These are phyloP conservation scores for Cladosporium sp. DNA, from an alignment of 2,329 filamentous ascomycete genomes.

Conservation along the genomic window DNA sequence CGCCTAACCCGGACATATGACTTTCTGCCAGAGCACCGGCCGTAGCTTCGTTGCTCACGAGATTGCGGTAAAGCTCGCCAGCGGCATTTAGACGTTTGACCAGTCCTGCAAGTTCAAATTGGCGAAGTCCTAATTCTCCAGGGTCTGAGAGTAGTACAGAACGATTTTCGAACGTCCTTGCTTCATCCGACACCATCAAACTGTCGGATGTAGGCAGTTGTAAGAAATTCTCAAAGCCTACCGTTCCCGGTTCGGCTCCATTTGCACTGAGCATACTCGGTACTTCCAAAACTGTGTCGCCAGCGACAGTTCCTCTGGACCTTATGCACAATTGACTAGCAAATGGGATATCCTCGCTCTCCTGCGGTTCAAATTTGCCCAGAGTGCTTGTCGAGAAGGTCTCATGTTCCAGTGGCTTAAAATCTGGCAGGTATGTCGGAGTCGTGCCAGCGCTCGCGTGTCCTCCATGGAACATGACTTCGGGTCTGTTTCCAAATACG, in stretches of 20 bases:
- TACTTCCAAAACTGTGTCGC: conserved; percentile 33
- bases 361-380: neutral
- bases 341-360: conserved; percentile 7
- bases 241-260: conserved; percentile 43
- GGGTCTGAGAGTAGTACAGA: conserved; percentile 19
- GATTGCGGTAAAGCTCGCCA: conserved; percentile 11
- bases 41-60: neutral
- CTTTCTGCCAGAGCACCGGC: conserved; percentile 13
- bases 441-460: conserved; percentile 1
- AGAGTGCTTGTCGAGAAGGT: conserved; percentile 19
- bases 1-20: conserved; percentile 24
- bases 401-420: conserved; percentile 15
- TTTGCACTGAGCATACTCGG: conserved; percentile 47
- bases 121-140: conserved; percentile 23
- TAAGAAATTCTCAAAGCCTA: conserved; percentile 46
- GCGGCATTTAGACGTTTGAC: conserved; percentile 24
- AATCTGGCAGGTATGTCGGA: conserved; percentile 16
- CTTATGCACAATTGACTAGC: neutral
- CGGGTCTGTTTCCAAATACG: conserved; percentile 14
- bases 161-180: conserved; percentile 16
- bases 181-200: conserved; percentile 15
- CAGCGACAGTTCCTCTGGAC: conserved; percentile 1
- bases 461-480: conserved; percentile 18
- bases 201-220: conserved; percentile 42
- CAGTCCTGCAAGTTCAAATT: conserved; percentile 17